Evolutionary conservation across 148 eudicot genomes (phyloP), one percentile per base, ranked within the genome.

Genomic region (Camellia granthamiana): DNA sequence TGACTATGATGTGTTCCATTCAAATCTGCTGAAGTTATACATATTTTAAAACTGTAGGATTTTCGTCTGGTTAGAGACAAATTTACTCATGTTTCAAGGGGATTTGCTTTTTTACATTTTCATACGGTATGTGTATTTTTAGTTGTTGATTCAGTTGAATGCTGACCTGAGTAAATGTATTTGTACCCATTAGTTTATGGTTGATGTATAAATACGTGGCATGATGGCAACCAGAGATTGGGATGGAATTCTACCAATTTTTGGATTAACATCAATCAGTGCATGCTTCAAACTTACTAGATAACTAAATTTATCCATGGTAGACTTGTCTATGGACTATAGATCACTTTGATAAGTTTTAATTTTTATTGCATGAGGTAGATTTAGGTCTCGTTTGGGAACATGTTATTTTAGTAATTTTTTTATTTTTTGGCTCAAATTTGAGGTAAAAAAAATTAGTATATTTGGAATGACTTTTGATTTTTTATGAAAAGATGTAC

Each of bases 61-160:
- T 92, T 96, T 84, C 98, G 99, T 78, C 92, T 95, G 72, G 98
- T 95, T 78, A 91, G 99, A 80, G 99, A 95, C 90, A 95, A 92
- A 86, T 93, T 93, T 81, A 95, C 99, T 69, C 98, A 95, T 84
- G 97, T 95, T 76, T 93, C 98, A 72, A 89, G 97, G 84, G 98
- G 98, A 82, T 95, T 93, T 87, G 98, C 97, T 19, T 94, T 94
- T 83, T 89, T 93, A 42, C 98, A 94, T 80, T 94, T 94, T 82
- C 88, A 90, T 76, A 90, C 97, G 49, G 99, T 93, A 91, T 63
- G 90, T 85, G 72, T 64, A 18, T 74, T 71, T 64, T 51, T 52
- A 18, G 67, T 47, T 41, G 6, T 66, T 77, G 52, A 16, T 23
- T 59, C 8, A 16, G 8, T 78, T 66, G 55, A 73, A 52, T 65